Evolutionary conservation across 768 basidiomycete genomes (phyloP).

Genomic region (Collybia sordida): DNA sequence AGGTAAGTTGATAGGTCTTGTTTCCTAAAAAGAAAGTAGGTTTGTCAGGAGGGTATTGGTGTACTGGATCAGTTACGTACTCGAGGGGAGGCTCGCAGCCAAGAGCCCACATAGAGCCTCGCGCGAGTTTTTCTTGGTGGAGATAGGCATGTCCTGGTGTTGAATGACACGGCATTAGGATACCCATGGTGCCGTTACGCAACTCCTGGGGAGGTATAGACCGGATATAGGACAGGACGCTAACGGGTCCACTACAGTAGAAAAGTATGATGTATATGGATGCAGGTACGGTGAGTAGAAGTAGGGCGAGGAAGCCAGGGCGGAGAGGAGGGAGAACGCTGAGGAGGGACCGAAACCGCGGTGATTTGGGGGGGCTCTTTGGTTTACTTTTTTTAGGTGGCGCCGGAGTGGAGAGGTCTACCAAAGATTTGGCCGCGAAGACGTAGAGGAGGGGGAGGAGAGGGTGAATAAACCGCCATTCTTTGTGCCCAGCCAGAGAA

Average conservation of each 20-base stretch:
- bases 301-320: constrained; percentile 32
- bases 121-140: constrained; percentile 65
- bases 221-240: constrained; percentile 69
- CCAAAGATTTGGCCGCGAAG: constrained; percentile 71
- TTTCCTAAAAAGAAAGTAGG: constrained; percentile 31
- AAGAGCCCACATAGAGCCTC: constrained; percentile 73
- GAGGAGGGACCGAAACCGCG: not conserved
- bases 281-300: constrained; percentile 58
- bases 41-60: constrained; percentile 6
- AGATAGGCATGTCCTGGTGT: constrained; percentile 90
- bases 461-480: constrained; percentile 97
- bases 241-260: constrained; percentile 80
- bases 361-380: not conserved
- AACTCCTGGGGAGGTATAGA: constrained; percentile 49
- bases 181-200: constrained; percentile 53
- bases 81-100: constrained; percentile 91
- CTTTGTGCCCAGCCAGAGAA: constrained; percentile 89
- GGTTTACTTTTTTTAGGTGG: constrained; percentile 3
- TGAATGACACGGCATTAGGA: constrained; percentile 96
- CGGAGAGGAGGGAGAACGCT: constrained; percentile 30
- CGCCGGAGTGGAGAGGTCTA: constrained; percentile 37
- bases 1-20: constrained; percentile 57
- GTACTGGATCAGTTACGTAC: constrained; percentile 43
- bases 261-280: constrained; percentile 70
- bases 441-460: constrained; percentile 82